Base-by-base conservation (phyloP, 2,329 filamentous ascomycete species). In the Cladophialophora carrionii region DNA sequence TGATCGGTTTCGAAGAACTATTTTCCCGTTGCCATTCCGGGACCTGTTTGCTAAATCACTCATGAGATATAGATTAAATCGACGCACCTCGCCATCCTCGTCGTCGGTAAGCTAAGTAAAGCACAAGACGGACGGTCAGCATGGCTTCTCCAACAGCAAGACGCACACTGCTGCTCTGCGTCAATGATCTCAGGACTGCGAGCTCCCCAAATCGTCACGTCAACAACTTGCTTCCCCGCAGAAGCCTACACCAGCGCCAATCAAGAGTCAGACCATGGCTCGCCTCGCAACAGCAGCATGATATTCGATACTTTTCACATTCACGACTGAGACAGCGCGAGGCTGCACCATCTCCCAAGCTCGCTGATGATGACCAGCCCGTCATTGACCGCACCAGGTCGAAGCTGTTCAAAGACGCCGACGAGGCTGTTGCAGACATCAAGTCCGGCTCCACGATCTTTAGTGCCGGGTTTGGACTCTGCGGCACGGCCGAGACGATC, bases 381-480 rank as follows among this genome's bases (percentile, higher is more conserved):
- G 51, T 66, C 20, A 68, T 68, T 32, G 67, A 68, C 34, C 57
- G 65, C 26, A 67, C 65, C 29, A 59, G 66, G n/a, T 77, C 76
- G 2, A 78, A 79, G 52, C 29, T 78, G 1, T 78, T 74, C 67
- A 73, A 74, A 53, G 72, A 74, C 72, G 88, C 89, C 20, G 87
- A 89, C 68, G 85, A 85, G 49, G 90, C 90, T 5, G 84, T 92
- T 48, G 84, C 85, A 2, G 90, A 91, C 73, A 79, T 93, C 63
- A 81, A 88, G 74, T 88, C 89, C 71, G 86, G 90, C 61, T 87
- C 86, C 10, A 90, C 86, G 0, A 81, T 94, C 41, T 80, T 94
- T 62, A 91, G 90, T 73, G 88, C 90, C 17, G 91, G 90, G 1
- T 94, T 94, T 75, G 91, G 91, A n/a, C 83, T 94, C 12, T 93